A percentile compares a stretch with the other conserved stretches of the same genome.
phyloP scores from a whole-genome alignment of 1,284 basidiomycete species.

The Trametes hirsuta region DNA sequence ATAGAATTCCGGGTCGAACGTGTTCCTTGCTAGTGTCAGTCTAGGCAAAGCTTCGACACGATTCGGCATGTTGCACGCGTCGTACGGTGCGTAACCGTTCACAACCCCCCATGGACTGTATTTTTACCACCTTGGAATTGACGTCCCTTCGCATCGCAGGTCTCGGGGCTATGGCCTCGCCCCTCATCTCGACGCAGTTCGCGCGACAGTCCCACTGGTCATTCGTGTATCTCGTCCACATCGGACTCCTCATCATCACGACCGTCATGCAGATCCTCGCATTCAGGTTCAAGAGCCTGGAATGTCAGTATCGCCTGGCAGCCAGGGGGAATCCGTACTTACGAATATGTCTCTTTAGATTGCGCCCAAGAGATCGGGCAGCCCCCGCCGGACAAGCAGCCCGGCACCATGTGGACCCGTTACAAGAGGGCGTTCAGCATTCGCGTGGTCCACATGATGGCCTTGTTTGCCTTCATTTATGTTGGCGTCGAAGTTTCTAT shows the following conservation, averaged over 20 bases:
- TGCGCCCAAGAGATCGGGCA: slow-evolving; percentile 38
- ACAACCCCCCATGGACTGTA: no score
- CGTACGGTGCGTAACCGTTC: slow-evolving; percentile 30
- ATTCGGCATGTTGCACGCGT: slow-evolving; percentile 66
- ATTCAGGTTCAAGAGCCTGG: slow-evolving; percentile 57
- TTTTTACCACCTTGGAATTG: not conserved
- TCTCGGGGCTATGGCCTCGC: slow-evolving; percentile 58
- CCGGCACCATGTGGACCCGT: slow-evolving; percentile 30
- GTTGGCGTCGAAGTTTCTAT: slow-evolving; percentile 51
- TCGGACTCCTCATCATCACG: slow-evolving; percentile 55
- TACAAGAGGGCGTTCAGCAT: slow-evolving; percentile 41
- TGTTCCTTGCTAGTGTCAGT: slow-evolving; percentile 50
- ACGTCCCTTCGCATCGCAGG: slow-evolving; percentile 37
- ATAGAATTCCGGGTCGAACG: slow-evolving; percentile 58
- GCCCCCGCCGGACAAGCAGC: slow-evolving; percentile 21
- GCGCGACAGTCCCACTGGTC: slow-evolving; percentile 54
- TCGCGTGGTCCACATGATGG: slow-evolving; percentile 43
- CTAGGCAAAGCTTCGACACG: slow-evolving; percentile 46
- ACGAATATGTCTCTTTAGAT: slow-evolving; percentile 21
- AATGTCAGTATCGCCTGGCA: slow-evolving; percentile 40
- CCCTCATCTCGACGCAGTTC: slow-evolving; percentile 67
- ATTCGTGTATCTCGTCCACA: slow-evolving; percentile 63
- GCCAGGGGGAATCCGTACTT: not conserved
- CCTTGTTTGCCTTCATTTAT: slow-evolving; percentile 47
- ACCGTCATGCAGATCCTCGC: slow-evolving; percentile 45